Evolutionary conservation across 164 flowering plant species (phyloP).

Genomic region (Platanus orientalis): DNA sequence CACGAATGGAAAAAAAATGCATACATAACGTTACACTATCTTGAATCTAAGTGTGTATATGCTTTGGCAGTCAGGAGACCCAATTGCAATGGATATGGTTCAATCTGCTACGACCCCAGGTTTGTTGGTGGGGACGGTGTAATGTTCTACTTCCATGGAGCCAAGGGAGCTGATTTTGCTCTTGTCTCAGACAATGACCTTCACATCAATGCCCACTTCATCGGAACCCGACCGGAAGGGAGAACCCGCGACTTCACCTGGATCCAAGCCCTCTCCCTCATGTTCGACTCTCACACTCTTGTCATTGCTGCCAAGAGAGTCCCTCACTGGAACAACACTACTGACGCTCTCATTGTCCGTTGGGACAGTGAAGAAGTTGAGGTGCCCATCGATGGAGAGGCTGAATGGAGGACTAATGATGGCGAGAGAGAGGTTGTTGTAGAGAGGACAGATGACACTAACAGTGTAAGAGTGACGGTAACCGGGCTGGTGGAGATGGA

Average conservation of each 20-base stretch:
- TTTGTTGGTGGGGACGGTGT: constrained; percentile 76
- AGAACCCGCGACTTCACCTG: constrained; percentile 66
- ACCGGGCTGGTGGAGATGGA: constrained; percentile 42
- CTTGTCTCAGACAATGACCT: constrained; percentile 54
- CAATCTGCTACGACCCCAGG: constrained; percentile 63
- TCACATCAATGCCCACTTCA: constrained; percentile 59
- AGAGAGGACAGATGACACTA: constrained; percentile 57
- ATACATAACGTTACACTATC: no score
- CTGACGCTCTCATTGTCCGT: constrained; percentile 40
- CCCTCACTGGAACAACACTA: constrained; percentile 53
- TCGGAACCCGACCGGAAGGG: constrained; percentile 54
- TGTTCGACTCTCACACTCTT: constrained; percentile 60
- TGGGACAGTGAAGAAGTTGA: constrained; percentile 41
- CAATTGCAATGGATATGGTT: constrained; percentile 61
- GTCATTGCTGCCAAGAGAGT: constrained; percentile 49
- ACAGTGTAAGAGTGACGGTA: constrained; percentile 45
- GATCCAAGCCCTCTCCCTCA: constrained; percentile 62
- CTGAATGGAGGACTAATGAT: constrained; percentile 38
- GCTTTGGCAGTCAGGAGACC: constrained; percentile 33
- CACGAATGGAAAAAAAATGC: no score
- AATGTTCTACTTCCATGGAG: constrained; percentile 76
- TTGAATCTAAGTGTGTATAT: no score
- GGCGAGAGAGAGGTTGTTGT: constrained; percentile 43
- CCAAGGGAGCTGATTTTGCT: constrained; percentile 55
- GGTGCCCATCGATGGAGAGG: constrained; percentile 48